Evolutionary conservation across 768 basidiomycete genomes (phyloP), one percentile per base, ranked within the genome.

Genomic region (Lactifluus hygrophoroides): DNA sequence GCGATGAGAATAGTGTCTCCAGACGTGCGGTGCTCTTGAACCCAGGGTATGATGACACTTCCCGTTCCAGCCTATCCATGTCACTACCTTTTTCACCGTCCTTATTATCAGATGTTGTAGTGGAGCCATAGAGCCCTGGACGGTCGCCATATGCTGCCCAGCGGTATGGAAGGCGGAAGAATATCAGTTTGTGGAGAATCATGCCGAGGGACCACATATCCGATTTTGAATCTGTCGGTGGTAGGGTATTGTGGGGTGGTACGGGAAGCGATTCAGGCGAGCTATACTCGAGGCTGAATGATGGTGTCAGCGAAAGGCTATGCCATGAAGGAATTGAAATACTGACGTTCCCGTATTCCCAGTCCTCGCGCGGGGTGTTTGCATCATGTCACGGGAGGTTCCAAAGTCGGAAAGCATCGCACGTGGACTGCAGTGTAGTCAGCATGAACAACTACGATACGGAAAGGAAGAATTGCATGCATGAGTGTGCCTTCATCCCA

Each of bases 171-270:
- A 95, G 72, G 34, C 82, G 81, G 73, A 97, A 93, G 74, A 96
- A 98, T 1, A 95, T 73, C 60, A 98, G 78, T 66, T 93, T 94
- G 75, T 97, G 85, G 17, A 98, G 77, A 56, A 98, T 90, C 88
- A 98, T 93, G 62, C 94, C 94, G 16, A 98, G 77, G 5, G 90
- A 91, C 94, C 95, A 98, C 85, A 96, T 93, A 68, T 98, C 94
- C 4, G 89, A 81, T 67, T 94, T 94, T 0, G 91, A 90, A 66
- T 90, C 87, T 2, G 91, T 77, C 46, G 88, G 84, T 8, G 75
- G 76, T 8, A 89, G 80, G 21, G 77, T 70, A 0, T 90, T 89
- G 0, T 82, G 85, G 6, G 75, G 71, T 14, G 80, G 83, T 0
- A 83, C 81, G 3, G 84, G 83, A 0, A 98, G 76, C 0, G 90